A percentile compares a stretch with the other conserved stretches of the same genome.
Conservation (phyloP, 495 filamentous ascomycete genomes). For the Penicillium canescens region DNA sequence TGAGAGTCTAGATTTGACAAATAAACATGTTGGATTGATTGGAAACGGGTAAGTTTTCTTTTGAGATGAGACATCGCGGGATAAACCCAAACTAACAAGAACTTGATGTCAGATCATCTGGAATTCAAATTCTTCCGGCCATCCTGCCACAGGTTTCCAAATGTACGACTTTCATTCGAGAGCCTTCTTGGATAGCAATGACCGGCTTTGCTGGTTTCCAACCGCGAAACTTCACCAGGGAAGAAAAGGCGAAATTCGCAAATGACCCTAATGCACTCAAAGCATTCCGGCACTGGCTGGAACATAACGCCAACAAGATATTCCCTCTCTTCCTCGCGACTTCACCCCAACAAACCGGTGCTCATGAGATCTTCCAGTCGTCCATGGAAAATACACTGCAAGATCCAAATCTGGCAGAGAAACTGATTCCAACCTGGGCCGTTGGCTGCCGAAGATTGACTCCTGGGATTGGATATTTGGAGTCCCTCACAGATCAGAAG, state of each 20-base stretch:
- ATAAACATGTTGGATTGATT: constrained; percentile 47
- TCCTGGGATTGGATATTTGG: constrained; percentile 37
- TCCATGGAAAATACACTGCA: neutral
- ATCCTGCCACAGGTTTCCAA: constrained; percentile 45
- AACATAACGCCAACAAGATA: constrained; percentile 5
- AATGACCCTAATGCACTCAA: constrained; percentile 20
- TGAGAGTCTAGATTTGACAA: constrained; percentile 21
- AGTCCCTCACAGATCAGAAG: constrained; percentile 40
- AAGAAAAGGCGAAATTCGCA: constrained; percentile 36
- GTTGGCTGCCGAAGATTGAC: constrained; percentile 43
- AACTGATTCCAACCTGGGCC: constrained; percentile 32
- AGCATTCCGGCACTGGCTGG: constrained; percentile 7
- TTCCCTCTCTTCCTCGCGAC: neutral
- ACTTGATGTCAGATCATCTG: constrained; percentile 18
- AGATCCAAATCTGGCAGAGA: constrained; percentile 15
- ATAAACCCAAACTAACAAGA: neutral
- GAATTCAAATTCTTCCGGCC: constrained; percentile 53
- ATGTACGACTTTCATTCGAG: constrained; percentile 12
- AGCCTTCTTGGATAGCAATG: constrained; percentile 10
- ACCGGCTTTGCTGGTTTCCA: constrained; percentile 6
- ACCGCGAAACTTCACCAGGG: constrained; percentile 26
- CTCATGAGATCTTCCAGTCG: neutral
- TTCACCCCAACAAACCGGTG: neutral
- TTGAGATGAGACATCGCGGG: no score
- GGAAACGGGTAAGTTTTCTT: constrained; percentile 33